Base-by-base conservation (phyloP, 495 filamentous ascomycete genomes). In the Talaromyces liani region DNA sequence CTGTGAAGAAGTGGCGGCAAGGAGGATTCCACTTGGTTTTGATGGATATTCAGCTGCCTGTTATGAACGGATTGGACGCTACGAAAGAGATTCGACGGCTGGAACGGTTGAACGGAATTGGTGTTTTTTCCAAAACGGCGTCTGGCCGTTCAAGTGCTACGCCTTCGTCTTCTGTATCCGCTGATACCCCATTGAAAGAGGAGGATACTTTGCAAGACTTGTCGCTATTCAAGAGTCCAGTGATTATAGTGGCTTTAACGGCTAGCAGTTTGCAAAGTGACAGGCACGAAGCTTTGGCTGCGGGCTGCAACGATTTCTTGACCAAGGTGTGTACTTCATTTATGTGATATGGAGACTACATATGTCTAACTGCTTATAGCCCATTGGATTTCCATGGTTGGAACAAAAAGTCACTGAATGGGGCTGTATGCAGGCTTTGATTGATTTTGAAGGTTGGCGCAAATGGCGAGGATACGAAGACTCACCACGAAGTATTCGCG, bases 371-470 rank as follows among this genome's bases (percentile, higher is more conserved):
- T 58, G 22, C 12, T 51, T 51, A 31, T 64, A 97, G 91, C 94
- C 94, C 24, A 92, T 98, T 60, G 95, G 93, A 67, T 98, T 97
- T 70, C 92, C 95, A 63, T 98, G 94, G 94, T 83, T 98, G 14
- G 90, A 96, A 69, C 86, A 93, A 47, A 98, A 98, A 72, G 92
- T 98, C 47, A 97, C 93, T 72, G 94, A 98, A 84, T 98, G 94
- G 94, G 94, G 94, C 66, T 98, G 94, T 78, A 97, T 98, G 82
- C 94, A 98, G 80, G 95, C 95, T 20, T 79, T 98, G 60, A 98
- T 98, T 74, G 94, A 98, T 79, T 98, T 92, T 68, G 94, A 98
- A 70, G 94, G 94, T 60, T 98, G 94, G 94, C 87, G 92, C 51
- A 91, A 92, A 75, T 98, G 94, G 94, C 97, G 96, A 69, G 88